Percentiles rank a stretch among this genome's conserved stretches.
Evolutionary conservation across 1,284 basidiomycete genomes (phyloP).

Genomic region (Ganoderma meredithae): DNA sequence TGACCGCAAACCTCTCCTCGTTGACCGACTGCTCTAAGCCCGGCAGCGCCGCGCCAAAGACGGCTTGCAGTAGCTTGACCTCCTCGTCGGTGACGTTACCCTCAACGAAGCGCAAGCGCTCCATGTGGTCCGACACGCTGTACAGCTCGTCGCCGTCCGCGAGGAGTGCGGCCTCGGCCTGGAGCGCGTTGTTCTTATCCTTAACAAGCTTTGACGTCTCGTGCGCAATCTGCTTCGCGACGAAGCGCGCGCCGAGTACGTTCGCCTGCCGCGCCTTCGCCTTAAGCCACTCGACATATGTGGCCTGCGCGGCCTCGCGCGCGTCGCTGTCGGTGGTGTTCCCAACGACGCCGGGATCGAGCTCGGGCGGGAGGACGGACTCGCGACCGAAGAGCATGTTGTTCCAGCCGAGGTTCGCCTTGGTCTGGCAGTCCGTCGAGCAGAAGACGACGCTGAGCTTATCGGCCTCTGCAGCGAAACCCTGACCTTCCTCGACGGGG

Average conservation of each 20-base stretch:
- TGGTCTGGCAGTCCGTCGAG: slow-evolving; percentile 68
- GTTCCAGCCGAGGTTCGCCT: slow-evolving; percentile 65
- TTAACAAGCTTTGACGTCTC: slow-evolving; percentile 66
- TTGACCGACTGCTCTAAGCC: slow-evolving; percentile 75
- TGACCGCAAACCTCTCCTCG: slow-evolving; percentile 65
- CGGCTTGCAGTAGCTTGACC: slow-evolving; percentile 55
- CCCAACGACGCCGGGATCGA: slow-evolving; percentile 46
- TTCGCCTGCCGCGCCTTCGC: slow-evolving; percentile 51
- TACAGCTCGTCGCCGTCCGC: slow-evolving; percentile 62
- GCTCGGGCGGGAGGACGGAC: slow-evolving; percentile 61
- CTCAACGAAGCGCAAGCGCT: slow-evolving; percentile 73
- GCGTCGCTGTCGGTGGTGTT: slow-evolving; percentile 46
- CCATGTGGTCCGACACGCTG: slow-evolving; percentile 75
- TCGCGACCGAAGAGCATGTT: slow-evolving; percentile 75
- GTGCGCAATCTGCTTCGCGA: slow-evolving; percentile 71
- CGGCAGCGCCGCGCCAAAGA: slow-evolving; percentile 69
- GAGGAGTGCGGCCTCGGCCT: slow-evolving; percentile 45
- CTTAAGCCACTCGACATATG: slow-evolving; percentile 62
- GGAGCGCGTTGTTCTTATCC: slow-evolving; percentile 36
- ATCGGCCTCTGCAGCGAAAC: slow-evolving; percentile 56
- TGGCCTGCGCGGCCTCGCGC: slow-evolving; percentile 64
- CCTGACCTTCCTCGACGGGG: slow-evolving; percentile 51
- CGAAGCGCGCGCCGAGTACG: slow-evolving; percentile 71
- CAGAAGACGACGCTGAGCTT: slow-evolving; percentile 71
- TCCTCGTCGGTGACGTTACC: slow-evolving; percentile 55